These are phyloP conservation scores for Brassica carinata DNA, from an alignment of 345 rosid species.

Conservation along the genomic window DNA sequence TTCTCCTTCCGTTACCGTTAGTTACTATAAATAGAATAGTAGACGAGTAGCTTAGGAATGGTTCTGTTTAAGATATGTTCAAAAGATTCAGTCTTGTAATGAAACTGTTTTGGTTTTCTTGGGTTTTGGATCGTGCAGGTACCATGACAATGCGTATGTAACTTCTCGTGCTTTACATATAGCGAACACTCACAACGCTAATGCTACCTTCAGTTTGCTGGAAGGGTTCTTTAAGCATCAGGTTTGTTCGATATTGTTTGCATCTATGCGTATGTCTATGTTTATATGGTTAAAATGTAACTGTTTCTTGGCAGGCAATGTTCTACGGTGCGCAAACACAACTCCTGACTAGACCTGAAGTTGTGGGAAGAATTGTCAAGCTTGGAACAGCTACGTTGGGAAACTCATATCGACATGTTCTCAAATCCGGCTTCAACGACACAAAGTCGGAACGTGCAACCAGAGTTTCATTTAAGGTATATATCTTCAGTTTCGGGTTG, in stretches of 20 bases:
- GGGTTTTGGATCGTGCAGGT: conserved; percentile 6
- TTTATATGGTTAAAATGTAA: too few species aligned
- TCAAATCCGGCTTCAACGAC: conserved; percentile 63
- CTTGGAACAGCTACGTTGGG: conserved; percentile 54
- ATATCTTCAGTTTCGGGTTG: neutral
- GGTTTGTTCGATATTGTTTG: conserved; percentile 24
- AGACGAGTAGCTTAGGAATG: neutral
- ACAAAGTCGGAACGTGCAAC: conserved; percentile 60
- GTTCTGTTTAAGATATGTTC: too few species aligned
- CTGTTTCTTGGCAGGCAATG: conserved; percentile 41
- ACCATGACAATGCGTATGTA: conserved; percentile 42
- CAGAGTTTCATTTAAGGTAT: conserved; percentile 81
- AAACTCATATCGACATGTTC: conserved; percentile 45
- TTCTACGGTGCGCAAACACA: conserved; percentile 61
- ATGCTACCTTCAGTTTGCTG: conserved; percentile 31
- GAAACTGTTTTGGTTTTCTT: too few species aligned
- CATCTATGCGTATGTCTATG: too few species aligned
- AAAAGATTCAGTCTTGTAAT: too few species aligned
- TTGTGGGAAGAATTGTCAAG: conserved; percentile 56
- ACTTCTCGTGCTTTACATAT: conserved; percentile 42
- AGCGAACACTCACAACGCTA: conserved; percentile 24
- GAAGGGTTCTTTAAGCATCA: conserved; percentile 42
- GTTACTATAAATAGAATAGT: neutral
- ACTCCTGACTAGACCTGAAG: conserved; percentile 51
- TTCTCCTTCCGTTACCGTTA: neutral